Evolutionary conservation across 176 grass and related monocot genomes (phyloP), one percentile per base, ranked within the genome.

Genomic region (Puccinellia tenuiflora): DNA sequence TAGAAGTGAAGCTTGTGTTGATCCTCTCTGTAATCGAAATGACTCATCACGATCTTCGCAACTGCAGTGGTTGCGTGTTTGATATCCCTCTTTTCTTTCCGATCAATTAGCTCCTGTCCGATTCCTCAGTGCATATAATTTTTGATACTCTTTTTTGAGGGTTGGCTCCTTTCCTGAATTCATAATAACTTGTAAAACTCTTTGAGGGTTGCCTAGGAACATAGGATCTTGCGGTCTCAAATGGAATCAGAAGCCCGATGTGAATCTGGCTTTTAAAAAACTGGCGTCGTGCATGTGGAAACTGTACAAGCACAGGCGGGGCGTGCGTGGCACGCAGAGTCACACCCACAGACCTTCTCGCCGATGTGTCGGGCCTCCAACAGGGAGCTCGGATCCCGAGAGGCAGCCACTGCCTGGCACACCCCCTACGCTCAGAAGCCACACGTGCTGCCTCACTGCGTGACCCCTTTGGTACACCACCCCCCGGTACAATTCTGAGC

Each of bases 341-440:
- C 60, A 77, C 42, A 42, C 39, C 7, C 70, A 20, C 75, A 22
- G 20, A 68, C 68, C 68, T 45, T 72, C 24, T 14, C 76, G 21
- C 48, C 20, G 77, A 76, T 47, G 34, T 67, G 80, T 66, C 67
- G 39, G 73, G 53, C 20, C 57, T 56, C 69, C 78, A 77, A 52
- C 64, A 63, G 55, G 65, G 35, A 80, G 87, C 76, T 89, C 87
- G 38, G 74, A 72, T 89, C 77, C 87, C 87, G 5, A 85, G 16
- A 74, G 48, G 37, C 37, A 34, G 68, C 56, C 75, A 88, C 65
- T 22, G 3, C 37, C 40, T 6, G 14, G 26, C 69, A 52, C 87
- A 81, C 77, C 82, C 82, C 82, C 20, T 21, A 6, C 38, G 7
- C 24, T 20, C 87, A 85, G 77, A 18, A 72, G 6, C 26, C 61